These are phyloP conservation scores for Cladophialophora immunda DNA, from an alignment of 2,329 filamentous ascomycete species.

Conservation along the genomic window DNA sequence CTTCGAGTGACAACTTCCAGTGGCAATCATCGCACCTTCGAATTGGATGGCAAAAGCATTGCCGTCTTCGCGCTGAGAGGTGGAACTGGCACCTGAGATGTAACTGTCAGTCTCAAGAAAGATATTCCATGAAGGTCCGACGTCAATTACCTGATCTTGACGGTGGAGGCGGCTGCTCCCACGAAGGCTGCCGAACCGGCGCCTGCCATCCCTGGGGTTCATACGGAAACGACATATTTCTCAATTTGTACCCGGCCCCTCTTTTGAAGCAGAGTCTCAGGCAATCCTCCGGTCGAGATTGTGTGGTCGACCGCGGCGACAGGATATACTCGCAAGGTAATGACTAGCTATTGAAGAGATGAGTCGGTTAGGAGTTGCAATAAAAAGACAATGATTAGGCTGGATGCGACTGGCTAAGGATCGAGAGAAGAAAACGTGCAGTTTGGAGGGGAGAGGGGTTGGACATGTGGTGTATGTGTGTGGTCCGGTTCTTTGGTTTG, in stretches of 20 bases:
- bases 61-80: conserved; percentile 76
- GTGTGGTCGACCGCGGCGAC: not conserved
- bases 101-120: conserved; percentile 40
- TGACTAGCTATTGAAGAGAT: conserved; percentile 21
- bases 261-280: not conserved
- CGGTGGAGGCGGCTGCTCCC: conserved; percentile 77
- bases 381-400: conserved; percentile 16
- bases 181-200: conserved; percentile 70
- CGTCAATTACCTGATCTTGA: conserved; percentile 72
- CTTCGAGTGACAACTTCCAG: conserved; percentile 5
- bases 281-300: conserved; percentile 1
- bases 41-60: conserved; percentile 85
- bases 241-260: not conserved
- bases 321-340: conserved; percentile 5
- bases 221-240: conserved; percentile 70
- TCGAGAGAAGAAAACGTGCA: conserved; percentile 26
- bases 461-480: conserved; percentile 31
- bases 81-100: conserved; percentile 74
- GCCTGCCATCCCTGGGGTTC: conserved; percentile 72
- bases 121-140: conserved; percentile 3
- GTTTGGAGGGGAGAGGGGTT: conserved; percentile 29
- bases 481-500: conserved; percentile 17
- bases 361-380: conserved; percentile 20
- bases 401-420: conserved; percentile 30
- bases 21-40: conserved; percentile 69